These are phyloP conservation scores for Penicillium brevicompactum DNA, from an alignment of 2,329 filamentous ascomycete species.

Conservation along the genomic window DNA sequence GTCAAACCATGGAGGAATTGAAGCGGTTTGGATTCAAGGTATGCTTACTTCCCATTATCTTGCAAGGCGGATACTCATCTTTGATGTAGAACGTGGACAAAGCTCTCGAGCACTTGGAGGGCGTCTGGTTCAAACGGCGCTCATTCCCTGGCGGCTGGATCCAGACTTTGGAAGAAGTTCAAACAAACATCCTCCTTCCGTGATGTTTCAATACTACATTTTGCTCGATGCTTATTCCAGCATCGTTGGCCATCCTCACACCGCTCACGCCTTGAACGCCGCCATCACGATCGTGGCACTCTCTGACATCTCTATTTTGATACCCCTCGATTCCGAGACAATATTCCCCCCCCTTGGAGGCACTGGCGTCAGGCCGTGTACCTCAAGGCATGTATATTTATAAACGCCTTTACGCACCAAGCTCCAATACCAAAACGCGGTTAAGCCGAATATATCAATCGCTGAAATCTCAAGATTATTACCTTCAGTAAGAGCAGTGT, in stretches of 20 bases:
- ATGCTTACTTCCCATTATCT: background rate
- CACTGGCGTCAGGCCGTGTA: background rate
- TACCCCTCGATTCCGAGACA: background rate
- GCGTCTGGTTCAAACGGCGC: slow-evolving; percentile 35
- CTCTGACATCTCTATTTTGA: background rate
- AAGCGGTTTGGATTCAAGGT: slow-evolving; percentile 34
- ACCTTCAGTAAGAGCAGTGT: no score
- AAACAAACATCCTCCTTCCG: slow-evolving; percentile 36
- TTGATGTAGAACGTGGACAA: slow-evolving; percentile 33
- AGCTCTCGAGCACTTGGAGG: slow-evolving; percentile 32
- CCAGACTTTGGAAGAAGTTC: slow-evolving; percentile 35
- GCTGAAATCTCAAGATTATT: no score
- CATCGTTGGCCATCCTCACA: background rate
- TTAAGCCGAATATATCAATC: no score
- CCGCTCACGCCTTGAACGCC: background rate
- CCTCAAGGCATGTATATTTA: background rate
- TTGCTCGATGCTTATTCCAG: background rate
- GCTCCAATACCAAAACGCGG: no score
- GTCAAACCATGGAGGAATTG: slow-evolving; percentile 32
- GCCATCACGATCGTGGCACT: background rate
- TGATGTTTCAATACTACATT: slow-evolving; percentile 9
- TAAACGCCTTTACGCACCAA: no score
- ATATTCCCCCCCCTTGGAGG: background rate
- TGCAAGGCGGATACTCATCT: background rate
- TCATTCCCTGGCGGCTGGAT: slow-evolving; percentile 36